A percentile compares a stretch with the other conserved stretches of the same genome.
These are phyloP conservation scores for Podaxis carcinomalis DNA, from an alignment of 768 basidiomycete genomes.

Conservation along the genomic window DNA sequence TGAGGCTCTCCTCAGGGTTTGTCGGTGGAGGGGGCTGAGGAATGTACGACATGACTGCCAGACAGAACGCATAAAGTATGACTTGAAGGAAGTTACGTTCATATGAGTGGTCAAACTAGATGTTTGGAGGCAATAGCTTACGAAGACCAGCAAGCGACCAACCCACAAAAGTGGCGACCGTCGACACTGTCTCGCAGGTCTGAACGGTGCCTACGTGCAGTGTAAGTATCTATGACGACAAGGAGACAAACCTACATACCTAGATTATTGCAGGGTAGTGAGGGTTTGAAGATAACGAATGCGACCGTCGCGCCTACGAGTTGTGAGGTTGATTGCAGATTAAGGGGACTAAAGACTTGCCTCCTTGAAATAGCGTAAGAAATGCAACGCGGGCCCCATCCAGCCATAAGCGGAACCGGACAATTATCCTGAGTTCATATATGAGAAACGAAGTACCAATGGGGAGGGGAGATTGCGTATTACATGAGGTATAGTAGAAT, in stretches of 20 bases:
- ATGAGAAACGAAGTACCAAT: background rate
- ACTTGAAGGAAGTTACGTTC: constrained; percentile 14
- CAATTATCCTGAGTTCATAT: constrained; percentile 28
- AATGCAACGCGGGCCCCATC: constrained; percentile 29
- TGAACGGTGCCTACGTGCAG: constrained; percentile 20
- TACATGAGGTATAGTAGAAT: constrained; percentile 35
- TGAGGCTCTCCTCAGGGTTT: constrained; percentile 21
- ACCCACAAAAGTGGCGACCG: constrained; percentile 24
- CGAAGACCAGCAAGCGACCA: constrained; percentile 30
- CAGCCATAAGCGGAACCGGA: constrained; percentile 33
- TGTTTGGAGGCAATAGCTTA: constrained; percentile 18
- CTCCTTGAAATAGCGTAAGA: constrained; percentile 28
- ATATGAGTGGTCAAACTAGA: background rate
- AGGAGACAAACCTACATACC: constrained; percentile 17
- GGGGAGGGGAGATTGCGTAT: background rate
- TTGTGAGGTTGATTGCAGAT: background rate
- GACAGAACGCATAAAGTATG: constrained; percentile 24
- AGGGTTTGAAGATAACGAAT: constrained; percentile 25
- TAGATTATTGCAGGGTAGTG: constrained; percentile 31
- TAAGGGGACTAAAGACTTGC: constrained; percentile 14
- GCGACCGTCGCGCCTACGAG: constrained; percentile 27
- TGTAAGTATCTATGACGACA: background rate
- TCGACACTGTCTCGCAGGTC: constrained; percentile 26
- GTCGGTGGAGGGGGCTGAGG: constrained; percentile 19
- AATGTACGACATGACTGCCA: constrained; percentile 26